These are phyloP conservation scores for Ceratocystis colombiana DNA, from an alignment of 2,329 filamentous ascomycete genomes.

Conservation along the genomic window DNA sequence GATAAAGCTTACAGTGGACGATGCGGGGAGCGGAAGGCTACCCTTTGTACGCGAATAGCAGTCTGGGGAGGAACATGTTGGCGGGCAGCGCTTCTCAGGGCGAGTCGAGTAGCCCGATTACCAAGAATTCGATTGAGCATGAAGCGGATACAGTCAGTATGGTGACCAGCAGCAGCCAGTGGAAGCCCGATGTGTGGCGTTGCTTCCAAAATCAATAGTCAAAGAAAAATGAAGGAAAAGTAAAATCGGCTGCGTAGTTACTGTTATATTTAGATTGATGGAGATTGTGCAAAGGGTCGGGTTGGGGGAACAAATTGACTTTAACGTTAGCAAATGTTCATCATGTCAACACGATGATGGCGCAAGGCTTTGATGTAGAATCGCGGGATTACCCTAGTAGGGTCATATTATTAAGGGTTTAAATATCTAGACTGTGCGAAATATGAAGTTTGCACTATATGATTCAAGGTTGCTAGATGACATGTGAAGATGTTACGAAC, in stretches of 20 bases:
- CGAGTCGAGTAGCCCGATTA: conserved; percentile 21
- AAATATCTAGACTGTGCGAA: not conserved
- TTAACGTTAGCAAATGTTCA: too few species aligned
- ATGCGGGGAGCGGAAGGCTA: conserved; percentile 21
- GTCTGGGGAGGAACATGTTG: conserved; percentile 23
- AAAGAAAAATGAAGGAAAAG: not conserved
- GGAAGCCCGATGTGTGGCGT: not conserved
- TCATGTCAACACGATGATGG: not conserved
- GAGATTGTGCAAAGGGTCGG: too few species aligned
- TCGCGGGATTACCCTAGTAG: conserved; percentile 7
- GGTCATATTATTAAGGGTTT: not conserved
- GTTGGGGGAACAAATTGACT: too few species aligned
- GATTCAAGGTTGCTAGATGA: not conserved
- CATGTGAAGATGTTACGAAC: not conserved
- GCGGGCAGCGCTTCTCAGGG: conserved; percentile 22
- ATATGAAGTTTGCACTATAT: not conserved
- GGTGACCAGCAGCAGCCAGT: not conserved
- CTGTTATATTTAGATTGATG: too few species aligned
- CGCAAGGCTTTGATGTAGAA: conserved; percentile 14
- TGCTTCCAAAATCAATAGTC: not conserved
- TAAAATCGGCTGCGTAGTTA: too few species aligned
- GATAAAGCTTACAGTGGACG: conserved; percentile 21
- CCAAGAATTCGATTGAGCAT: conserved; percentile 23
- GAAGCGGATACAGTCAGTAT: not conserved
- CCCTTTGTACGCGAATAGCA: conserved; percentile 22